These are phyloP conservation scores for Sungouiozyma ichnusensis DNA, from an alignment of 805 yeast genomes.

Conservation along the genomic window DNA sequence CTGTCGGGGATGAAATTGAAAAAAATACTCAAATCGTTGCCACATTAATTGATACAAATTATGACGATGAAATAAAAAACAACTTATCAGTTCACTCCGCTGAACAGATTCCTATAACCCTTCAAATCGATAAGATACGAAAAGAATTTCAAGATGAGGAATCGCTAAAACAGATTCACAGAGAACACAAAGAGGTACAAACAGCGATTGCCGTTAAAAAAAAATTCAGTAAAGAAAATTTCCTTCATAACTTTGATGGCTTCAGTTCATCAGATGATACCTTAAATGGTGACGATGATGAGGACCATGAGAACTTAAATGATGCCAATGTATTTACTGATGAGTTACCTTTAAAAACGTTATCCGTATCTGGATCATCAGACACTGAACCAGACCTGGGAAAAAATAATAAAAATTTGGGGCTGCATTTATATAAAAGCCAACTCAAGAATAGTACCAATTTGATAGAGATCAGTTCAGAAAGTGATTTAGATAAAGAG, in stretches of 20 bases:
- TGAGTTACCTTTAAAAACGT: background rate
- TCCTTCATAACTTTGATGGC: slow-evolving; percentile 16
- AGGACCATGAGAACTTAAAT: too few relatives aligned
- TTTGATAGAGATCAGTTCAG: slow-evolving; percentile 3
- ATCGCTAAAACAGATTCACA: background rate
- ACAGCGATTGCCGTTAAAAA: background rate
- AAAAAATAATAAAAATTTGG: background rate
- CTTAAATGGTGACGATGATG: background rate
- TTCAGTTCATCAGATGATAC: slow-evolving; percentile 3
- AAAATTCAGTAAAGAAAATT: slow-evolving; percentile 15
- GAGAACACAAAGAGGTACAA: background rate
- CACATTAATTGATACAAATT: background rate
- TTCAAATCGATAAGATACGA: slow-evolving; percentile 14
- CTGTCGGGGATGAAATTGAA: background rate
- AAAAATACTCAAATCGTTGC: background rate
- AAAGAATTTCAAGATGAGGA: slow-evolving; percentile 8
- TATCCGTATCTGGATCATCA: background rate
- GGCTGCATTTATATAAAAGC: background rate
- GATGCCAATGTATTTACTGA: background rate
- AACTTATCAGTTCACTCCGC: background rate
- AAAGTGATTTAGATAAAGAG: slow-evolving; percentile 7
- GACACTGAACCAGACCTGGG: background rate
- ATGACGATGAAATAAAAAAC: background rate
- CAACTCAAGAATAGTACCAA: background rate
- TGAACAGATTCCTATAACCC: slow-evolving; percentile 1